Evolutionary conservation across 2,329 filamentous ascomycete species (phyloP).

Genomic region (Aureobasidium sp.): DNA sequence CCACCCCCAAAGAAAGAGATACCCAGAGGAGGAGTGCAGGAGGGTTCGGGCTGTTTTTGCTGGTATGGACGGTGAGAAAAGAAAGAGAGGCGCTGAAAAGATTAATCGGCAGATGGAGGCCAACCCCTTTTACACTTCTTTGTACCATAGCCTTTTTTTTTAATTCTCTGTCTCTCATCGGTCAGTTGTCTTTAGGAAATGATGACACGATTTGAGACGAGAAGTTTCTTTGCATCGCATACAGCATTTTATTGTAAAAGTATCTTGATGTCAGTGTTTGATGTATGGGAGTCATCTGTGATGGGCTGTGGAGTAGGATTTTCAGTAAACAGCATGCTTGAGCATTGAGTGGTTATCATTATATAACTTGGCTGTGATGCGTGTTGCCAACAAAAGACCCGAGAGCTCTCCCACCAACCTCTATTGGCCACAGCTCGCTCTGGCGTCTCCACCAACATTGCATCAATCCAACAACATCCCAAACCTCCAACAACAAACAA

Average conservation of each 20-base stretch:
- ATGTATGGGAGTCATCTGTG: too few species aligned
- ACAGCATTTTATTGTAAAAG: too few species aligned
- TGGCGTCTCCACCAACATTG: too few species aligned
- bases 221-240: background rate
- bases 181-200: background rate
- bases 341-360: too few species aligned
- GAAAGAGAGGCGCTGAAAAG: background rate
- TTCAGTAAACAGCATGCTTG: too few species aligned
- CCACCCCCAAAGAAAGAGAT: slow-evolving; percentile 5
- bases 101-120: slow-evolving; percentile 4
- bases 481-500: background rate
- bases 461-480: too few species aligned
- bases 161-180: background rate
- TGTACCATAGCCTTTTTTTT: slow-evolving; percentile 9
- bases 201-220: background rate
- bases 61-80: background rate
- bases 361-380: too few species aligned
- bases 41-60: background rate
- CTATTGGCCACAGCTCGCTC: too few species aligned
- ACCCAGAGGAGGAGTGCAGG: slow-evolving; percentile 13
- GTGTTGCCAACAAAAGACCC: too few species aligned
- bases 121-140: background rate
- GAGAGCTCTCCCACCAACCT: too few species aligned
- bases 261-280: too few species aligned
- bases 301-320: too few species aligned